phyloP scores from a whole-genome alignment of 1,284 basidiomycete genomes.

The Ustanciosporium gigantosporum region DNA sequence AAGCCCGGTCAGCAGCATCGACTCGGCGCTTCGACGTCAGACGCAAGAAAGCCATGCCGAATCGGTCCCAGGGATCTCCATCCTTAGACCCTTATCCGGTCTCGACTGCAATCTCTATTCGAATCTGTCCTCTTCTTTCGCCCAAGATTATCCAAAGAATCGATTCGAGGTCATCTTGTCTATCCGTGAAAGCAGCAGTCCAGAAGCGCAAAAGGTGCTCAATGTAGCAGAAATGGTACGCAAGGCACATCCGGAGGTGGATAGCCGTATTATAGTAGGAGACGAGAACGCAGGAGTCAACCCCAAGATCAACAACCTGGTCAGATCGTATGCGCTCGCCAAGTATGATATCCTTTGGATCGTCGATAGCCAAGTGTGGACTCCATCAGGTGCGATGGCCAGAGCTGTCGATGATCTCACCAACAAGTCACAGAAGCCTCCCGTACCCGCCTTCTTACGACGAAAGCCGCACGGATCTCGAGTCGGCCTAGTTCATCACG shows the following conservation, averaged over 20 bases:
- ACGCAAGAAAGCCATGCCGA: conserved; percentile 71
- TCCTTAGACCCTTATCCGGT: conserved; percentile 56
- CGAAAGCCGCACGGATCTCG: conserved; percentile 35
- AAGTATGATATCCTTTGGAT: conserved; percentile 92
- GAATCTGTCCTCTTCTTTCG: conserved; percentile 56
- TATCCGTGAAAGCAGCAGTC: conserved; percentile 28
- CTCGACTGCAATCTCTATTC: conserved; percentile 55
- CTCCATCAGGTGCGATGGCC: conserved; percentile 77
- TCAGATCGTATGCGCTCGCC: conserved; percentile 77
- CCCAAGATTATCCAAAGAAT: conserved; percentile 51
- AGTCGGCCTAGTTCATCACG: conserved; percentile 90
- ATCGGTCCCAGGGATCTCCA: conserved; percentile 46
- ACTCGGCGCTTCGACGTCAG: conserved; percentile 62
- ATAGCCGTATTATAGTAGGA: conserved; percentile 54
- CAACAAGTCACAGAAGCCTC: conserved; percentile 47
- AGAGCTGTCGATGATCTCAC: conserved; percentile 78
- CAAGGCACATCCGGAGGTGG: conserved; percentile 45
- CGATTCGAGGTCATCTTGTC: conserved; percentile 56
- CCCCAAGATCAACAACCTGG: conserved; percentile 96
- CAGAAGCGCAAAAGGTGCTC: conserved; percentile 51
- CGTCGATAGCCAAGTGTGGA: conserved; percentile 87
- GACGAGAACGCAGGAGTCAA: conserved; percentile 76
- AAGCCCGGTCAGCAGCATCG: conserved; percentile 68
- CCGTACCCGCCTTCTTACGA: conserved; percentile 36
- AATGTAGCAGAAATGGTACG: conserved; percentile 47